These are phyloP conservation scores for Nigrograna mackinnonii DNA, from an alignment of 2,329 filamentous ascomycete species.

Conservation along the genomic window DNA sequence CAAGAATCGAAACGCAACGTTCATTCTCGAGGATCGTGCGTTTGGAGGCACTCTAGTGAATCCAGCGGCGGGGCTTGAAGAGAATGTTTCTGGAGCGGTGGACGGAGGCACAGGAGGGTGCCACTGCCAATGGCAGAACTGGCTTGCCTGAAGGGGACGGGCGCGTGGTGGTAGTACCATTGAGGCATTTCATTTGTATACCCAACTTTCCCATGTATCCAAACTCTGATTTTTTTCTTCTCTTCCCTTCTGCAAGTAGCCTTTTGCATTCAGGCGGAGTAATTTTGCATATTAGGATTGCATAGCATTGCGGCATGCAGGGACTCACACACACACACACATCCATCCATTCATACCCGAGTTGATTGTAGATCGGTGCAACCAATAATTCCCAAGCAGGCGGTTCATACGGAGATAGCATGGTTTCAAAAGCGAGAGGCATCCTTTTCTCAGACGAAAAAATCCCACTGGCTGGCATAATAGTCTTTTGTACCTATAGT, in stretches of 20 bases:
- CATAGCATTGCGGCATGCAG: too few species aligned
- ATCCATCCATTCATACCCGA: too few species aligned
- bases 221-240: conserved; percentile 6
- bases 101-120: conserved; percentile 66
- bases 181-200: not conserved
- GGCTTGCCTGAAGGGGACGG: too few species aligned
- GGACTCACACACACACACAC: too few species aligned
- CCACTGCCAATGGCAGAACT: conserved; percentile 64
- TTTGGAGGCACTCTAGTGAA: conserved; percentile 58
- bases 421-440: too few species aligned
- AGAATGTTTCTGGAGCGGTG: conserved; percentile 47
- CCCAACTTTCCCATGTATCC: not conserved
- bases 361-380: too few species aligned
- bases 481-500: too few species aligned
- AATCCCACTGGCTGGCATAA: too few species aligned
- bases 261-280: conserved; percentile 10
- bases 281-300: conserved; percentile 26
- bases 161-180: too few species aligned
- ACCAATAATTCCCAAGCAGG: too few species aligned
- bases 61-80: conserved; percentile 50
- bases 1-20: conserved; percentile 46
- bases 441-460: too few species aligned
- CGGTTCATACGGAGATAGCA: too few species aligned
- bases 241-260: conserved; percentile 11
- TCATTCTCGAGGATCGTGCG: conserved; percentile 57